Base-by-base conservation (phyloP, 1,284 basidiomycete species). In the Malassezia sympodialis region DNA sequence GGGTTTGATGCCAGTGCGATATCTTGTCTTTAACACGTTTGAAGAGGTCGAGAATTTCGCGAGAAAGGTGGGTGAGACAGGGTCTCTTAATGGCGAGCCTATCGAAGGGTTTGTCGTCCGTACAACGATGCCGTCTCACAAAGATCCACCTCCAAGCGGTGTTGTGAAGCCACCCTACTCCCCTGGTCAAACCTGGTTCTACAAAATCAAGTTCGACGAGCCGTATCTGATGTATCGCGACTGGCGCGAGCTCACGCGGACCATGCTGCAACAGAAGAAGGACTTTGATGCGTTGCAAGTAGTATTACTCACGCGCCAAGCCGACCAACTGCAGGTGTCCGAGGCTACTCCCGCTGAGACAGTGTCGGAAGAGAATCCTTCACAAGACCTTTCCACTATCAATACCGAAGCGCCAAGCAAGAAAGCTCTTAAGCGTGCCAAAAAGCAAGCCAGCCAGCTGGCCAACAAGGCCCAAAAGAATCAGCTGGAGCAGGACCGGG, bases 201-300 rank as follows among this genome's bases (percentile, higher is more conserved):
- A 96, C 84, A 98, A 99, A 76, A 82, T 98, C 78, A 98, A 99
- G 76, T 98, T 96, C 75, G 90, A 96, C 76, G 90, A 98, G 73
- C 93, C 93, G 0, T 98, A 98, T 74, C 84, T 96, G 78, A 93
- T 94, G 83, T 96, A 96, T 76, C 84, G 94, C 47, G 88, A 96
- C 73, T 98, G 90, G 90, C 80, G 94, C 51, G 94, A 98, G 76
- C 80, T 93, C 47, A 96, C 94, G 7, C 86, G 89, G 69, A 78
- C 75, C 17, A 72, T 74, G 64, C 48, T 73, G 23, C 55, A 51
- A 11, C 61, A 68, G 8, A 63, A 68, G 32, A 23, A 39, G 1
- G 48, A 62, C 24, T 68, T 59, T 61, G 61, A 67, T 31, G 51
- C 44, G 11, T 21, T 34, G 21, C 30, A 47, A 31, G 4, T 34